Base-by-base conservation (phyloP, 2,329 filamentous ascomycete species). In the Plenodomus tracheiphilus region DNA sequence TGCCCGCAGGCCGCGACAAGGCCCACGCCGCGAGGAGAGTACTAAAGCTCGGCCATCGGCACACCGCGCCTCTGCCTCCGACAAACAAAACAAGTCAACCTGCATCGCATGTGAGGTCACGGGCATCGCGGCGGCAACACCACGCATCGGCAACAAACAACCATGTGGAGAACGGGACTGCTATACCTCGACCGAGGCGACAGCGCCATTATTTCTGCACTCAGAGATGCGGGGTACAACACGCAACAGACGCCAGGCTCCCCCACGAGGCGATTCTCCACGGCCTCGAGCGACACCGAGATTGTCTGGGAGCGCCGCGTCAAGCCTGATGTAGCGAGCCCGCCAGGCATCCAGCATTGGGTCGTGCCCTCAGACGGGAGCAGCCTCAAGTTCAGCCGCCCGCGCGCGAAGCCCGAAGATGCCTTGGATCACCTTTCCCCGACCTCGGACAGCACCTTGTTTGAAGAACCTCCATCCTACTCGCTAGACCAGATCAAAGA, bases 121-220 rank as follows among this genome's bases (percentile, higher is more conserved):
- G 47, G 47, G 47, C 49, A 47, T 46, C 45, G 47, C 52, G 35
- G 42, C 43, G 46, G 53, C 49, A 53, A 46, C 43, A 46, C 47
- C 49, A 40, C 53, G 48, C 55, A 51, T 46, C 56, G 49, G 53
- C 51, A 43, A 58, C 57, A 49, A 47, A 30, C 54, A 43, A 51
- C 46, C 51, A 60, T 60, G 58, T 60, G 58, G 58, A 54, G 55
- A 48, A 58, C 51, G 43, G 58, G 58, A 41, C 58, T 60, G 21
- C 47, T 56, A 30, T 58, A 60, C 58, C 55, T 58, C 55, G 55
- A 60, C 41, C 58, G 58, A 43, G 55, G 55, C 42, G 55, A 58
- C 48, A 58, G 58, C 53, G 54, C 55, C 46, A 60, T 60, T 40
- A 45, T 58, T 47, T 54, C 56, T 45, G 58, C 55, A 30, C 47